phyloP scores from a whole-genome alignment of 495 filamentous ascomycete genomes.

The Clohesyomyces aquaticus region DNA sequence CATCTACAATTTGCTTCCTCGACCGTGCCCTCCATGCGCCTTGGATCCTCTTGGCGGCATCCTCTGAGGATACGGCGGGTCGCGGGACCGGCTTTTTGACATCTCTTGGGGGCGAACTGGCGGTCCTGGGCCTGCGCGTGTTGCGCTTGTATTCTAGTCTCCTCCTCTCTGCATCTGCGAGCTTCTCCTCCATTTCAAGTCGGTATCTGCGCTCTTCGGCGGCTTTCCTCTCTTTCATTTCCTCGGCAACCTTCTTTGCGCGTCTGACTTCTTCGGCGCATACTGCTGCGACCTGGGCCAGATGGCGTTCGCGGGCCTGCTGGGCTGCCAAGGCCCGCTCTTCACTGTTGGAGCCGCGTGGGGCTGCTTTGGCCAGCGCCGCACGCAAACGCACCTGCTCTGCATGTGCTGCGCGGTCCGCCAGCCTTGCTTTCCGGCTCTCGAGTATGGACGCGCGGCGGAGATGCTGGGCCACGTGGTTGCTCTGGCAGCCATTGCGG shows the following conservation, averaged over 20 bases:
- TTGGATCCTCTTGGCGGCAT: constrained; percentile 75
- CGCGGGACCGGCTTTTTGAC: constrained; percentile 42
- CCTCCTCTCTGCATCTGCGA: constrained; percentile 84
- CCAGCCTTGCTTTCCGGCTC: constrained; percentile 86
- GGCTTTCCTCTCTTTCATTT: constrained; percentile 86
- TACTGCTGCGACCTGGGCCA: constrained; percentile 89
- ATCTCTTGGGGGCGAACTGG: constrained; percentile 63
- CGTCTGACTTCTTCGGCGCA: constrained; percentile 95
- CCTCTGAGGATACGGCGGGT: constrained; percentile 47
- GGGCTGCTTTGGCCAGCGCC: constrained; percentile 79
- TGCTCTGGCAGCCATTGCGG: constrained; percentile 70
- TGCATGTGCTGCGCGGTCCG: constrained; percentile 90
- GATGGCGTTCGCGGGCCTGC: constrained; percentile 83
- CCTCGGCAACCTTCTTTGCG: constrained; percentile 91
- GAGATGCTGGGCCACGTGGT: constrained; percentile 85
- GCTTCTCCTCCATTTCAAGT: constrained; percentile 81
- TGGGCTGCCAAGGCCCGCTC: constrained; percentile 88
- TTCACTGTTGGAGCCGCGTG: constrained; percentile 66
- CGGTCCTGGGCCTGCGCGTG: constrained; percentile 66
- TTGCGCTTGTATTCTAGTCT: constrained; percentile 52
- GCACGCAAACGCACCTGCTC: constrained; percentile 94
- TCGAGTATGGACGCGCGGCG: constrained; percentile 91
- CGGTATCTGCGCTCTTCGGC: constrained; percentile 69
- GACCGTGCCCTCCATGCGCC: constrained; percentile 71
- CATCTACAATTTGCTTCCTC: constrained; percentile 58